Evolutionary conservation across 371 early-diverging fungal species (phyloP).

Genomic region (Rhizopus arrhizus): DNA sequence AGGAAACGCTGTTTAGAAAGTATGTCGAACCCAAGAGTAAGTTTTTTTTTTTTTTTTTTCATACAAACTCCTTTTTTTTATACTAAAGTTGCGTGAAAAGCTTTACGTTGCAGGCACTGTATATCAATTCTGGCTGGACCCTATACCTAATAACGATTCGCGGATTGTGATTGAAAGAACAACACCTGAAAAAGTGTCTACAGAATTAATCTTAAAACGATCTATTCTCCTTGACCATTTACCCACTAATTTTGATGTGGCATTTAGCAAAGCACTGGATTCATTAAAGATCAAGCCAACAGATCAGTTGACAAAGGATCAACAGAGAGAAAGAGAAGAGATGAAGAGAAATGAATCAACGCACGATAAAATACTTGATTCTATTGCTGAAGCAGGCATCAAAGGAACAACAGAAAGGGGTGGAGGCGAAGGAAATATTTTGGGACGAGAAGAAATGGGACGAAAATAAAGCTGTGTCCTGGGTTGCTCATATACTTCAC

Average conservation of each 20-base stretch:
- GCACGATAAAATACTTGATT: conserved; percentile 13
- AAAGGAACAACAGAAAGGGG: conserved; percentile 25
- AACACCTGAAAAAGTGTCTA: conserved; percentile 35
- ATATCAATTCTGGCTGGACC: conserved; percentile 49
- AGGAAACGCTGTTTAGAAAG: conserved; percentile 32
- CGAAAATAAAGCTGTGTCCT: background rate
- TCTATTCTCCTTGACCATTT: conserved; percentile 42
- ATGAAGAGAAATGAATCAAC: background rate
- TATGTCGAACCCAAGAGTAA: conserved; percentile 38
- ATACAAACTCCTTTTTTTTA: background rate
- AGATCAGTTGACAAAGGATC: background rate
- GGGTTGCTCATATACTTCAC: too few relatives aligned
- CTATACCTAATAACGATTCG: conserved; percentile 36
- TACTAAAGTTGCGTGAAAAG: conserved; percentile 15
- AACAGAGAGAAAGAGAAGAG: conserved; percentile 2
- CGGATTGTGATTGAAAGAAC: conserved; percentile 44
- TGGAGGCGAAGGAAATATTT: conserved; percentile 29
- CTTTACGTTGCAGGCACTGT: conserved; percentile 46
- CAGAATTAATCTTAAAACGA: conserved; percentile 34
- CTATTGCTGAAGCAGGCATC: conserved; percentile 26
- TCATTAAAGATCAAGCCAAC: conserved; percentile 1
- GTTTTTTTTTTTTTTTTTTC: background rate
- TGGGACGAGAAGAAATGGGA: conserved; percentile 16
- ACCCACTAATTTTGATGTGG: conserved; percentile 44
- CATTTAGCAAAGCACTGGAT: conserved; percentile 36